Conservation (phyloP, 139 green algal species). For the Chlorella ohadii region DNA sequence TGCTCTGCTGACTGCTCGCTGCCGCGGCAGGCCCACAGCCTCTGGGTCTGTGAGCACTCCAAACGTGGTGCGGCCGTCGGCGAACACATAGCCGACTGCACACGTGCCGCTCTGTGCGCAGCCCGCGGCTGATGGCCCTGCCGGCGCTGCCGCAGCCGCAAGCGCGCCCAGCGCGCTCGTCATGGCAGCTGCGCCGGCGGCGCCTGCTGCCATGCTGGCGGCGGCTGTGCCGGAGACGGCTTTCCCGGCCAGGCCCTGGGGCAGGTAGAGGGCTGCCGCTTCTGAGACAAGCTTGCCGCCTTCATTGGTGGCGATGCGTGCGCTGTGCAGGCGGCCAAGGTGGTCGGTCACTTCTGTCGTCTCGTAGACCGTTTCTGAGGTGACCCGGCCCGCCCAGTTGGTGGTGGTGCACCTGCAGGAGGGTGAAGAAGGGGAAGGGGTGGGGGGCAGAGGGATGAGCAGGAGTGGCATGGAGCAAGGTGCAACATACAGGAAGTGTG, state of each 20-base stretch:
- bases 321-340: background rate
- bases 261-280: conserved; percentile 19
- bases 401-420: too few relatives aligned
- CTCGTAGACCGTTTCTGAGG: too few relatives aligned
- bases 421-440: too few relatives aligned
- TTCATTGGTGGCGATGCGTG: background rate
- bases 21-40: background rate
- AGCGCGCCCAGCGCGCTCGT: background rate
- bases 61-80: background rate
- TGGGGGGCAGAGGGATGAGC: too few relatives aligned
- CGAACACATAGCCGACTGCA: background rate
- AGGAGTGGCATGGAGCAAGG: too few relatives aligned
- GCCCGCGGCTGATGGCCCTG: background rate
- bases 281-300: background rate
- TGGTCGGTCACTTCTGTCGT: background rate
- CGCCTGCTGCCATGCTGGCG: background rate
- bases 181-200: background rate
- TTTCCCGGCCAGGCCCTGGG: background rate
- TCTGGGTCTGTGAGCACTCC: background rate
- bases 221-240: background rate
- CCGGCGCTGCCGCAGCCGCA: background rate
- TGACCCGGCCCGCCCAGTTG: too few relatives aligned
- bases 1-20: background rate
- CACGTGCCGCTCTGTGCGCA: background rate
- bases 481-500: too few relatives aligned